phyloP scores from a whole-genome alignment of 2,329 filamentous ascomycete genomes.

The Sporothrix protearum region DNA sequence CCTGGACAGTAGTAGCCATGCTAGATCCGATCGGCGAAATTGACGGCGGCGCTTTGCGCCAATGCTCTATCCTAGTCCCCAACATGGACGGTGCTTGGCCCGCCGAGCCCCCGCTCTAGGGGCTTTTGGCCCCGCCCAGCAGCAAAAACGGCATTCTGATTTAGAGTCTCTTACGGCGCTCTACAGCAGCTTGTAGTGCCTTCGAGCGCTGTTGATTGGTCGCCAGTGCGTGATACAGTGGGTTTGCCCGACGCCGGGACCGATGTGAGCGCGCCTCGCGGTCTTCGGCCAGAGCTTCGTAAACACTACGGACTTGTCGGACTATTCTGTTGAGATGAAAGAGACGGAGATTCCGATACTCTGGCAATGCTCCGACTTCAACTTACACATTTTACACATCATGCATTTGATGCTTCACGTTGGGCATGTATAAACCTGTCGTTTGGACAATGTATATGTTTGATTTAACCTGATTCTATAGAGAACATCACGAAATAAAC shows the following conservation, averaged over 20 bases:
- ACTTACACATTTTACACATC: background rate
- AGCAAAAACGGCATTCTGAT: background rate
- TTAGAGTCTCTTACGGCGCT: background rate
- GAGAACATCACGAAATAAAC: background rate
- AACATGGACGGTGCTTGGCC: background rate
- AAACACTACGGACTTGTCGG: background rate
- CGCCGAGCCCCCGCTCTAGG: background rate
- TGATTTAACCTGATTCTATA: background rate
- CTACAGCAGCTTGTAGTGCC: background rate
- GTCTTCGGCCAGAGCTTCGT: background rate
- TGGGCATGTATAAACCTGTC: background rate
- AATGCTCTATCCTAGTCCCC: background rate
- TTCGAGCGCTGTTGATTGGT: background rate
- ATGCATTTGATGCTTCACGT: background rate
- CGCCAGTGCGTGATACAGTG: background rate
- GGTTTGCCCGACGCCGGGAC: background rate
- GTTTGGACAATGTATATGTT: background rate
- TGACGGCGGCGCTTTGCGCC: background rate
- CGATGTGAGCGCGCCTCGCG: background rate
- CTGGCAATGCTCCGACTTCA: background rate
- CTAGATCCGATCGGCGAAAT: background rate
- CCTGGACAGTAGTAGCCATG: background rate
- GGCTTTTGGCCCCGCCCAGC: background rate
- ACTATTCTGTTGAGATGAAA: slow-evolving; percentile 12
- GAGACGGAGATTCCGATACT: too few species aligned